phyloP scores from a whole-genome alignment of 192 early-diverging fungal genomes.

The Coemansia sp. region DNA sequence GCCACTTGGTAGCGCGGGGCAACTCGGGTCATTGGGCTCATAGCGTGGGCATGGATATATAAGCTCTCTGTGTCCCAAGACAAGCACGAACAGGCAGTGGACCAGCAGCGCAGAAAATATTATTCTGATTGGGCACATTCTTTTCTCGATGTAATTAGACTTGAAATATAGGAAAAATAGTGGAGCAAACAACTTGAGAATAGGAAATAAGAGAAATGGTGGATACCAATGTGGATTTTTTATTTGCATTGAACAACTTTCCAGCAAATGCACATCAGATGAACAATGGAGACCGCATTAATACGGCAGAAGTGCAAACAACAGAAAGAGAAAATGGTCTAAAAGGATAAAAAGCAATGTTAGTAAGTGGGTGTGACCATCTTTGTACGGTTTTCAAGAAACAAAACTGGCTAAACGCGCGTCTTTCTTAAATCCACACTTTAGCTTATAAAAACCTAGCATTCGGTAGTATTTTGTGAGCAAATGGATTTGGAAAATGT shows the following conservation, averaged over 20 bases:
- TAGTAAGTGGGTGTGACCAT: background rate
- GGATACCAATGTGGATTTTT: too few relatives aligned
- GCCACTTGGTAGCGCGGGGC: constrained; percentile 8
- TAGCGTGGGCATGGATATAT: constrained; percentile 14
- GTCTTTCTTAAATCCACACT: too few relatives aligned
- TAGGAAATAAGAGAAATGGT: background rate
- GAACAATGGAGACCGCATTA: background rate
- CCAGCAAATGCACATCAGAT: background rate
- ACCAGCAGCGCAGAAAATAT: background rate
- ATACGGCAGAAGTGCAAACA: background rate
- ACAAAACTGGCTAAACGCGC: too few relatives aligned
- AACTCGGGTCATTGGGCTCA: background rate
- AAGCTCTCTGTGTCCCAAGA: background rate
- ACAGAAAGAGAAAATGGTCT: background rate
- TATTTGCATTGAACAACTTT: background rate
- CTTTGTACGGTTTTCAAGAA: background rate
- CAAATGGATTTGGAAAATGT: too few relatives aligned
- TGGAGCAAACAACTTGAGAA: background rate
- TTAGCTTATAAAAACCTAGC: too few relatives aligned
- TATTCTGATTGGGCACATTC: background rate
- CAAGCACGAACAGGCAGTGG: background rate
- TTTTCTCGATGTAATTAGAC: background rate
- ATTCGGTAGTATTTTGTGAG: too few relatives aligned
- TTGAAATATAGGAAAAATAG: background rate
- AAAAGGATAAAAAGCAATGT: background rate